Evolutionary conservation across 2,329 filamentous ascomycete species (phyloP).

Genomic region (Hymenoscyphus infarciens): DNA sequence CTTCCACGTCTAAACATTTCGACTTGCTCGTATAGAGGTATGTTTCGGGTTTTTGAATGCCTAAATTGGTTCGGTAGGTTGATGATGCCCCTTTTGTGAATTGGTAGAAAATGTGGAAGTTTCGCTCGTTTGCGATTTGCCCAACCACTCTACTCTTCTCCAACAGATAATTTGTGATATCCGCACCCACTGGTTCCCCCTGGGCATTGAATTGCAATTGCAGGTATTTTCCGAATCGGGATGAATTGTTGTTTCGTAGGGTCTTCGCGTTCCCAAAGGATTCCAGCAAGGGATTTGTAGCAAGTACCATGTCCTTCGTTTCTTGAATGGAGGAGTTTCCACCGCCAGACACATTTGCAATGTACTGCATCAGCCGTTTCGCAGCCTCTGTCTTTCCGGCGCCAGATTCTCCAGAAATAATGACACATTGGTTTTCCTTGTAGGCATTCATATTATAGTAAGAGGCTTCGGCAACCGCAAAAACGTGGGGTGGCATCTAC

Average conservation of each 20-base stretch:
- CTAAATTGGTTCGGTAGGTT: constrained; percentile 81
- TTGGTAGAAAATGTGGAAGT: constrained; percentile 99
- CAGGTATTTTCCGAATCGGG: constrained; percentile 95
- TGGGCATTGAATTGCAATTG: constrained; percentile 92
- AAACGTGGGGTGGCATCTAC: constrained; percentile 84
- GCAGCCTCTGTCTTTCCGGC: constrained; percentile 98
- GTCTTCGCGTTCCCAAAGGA: constrained; percentile 99
- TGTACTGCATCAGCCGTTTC: constrained; percentile 99
- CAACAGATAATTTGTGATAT: constrained; percentile 96
- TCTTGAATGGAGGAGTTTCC: constrained; percentile 72
- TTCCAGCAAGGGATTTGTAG: constrained; percentile 93
- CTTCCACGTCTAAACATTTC: constrained; percentile 90
- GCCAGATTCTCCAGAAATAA: constrained; percentile 97
- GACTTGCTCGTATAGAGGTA: constrained; percentile 93
- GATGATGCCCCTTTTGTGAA: constrained; percentile 93
- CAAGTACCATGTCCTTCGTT: constrained; percentile 99
- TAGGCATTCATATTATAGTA: constrained; percentile 99
- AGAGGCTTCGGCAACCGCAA: constrained; percentile 89
- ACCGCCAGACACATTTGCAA: constrained; percentile 91
- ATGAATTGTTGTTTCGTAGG: constrained; percentile 97
- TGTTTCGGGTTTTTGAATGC: constrained; percentile 85
- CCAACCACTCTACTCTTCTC: constrained; percentile 95
- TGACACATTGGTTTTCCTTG: constrained; percentile 98
- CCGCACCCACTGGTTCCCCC: constrained; percentile 90
- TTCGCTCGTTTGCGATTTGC: constrained; percentile 91